Base-by-base conservation (phyloP, 495 filamentous ascomycete species). In the Penicillium fimorum region DNA sequence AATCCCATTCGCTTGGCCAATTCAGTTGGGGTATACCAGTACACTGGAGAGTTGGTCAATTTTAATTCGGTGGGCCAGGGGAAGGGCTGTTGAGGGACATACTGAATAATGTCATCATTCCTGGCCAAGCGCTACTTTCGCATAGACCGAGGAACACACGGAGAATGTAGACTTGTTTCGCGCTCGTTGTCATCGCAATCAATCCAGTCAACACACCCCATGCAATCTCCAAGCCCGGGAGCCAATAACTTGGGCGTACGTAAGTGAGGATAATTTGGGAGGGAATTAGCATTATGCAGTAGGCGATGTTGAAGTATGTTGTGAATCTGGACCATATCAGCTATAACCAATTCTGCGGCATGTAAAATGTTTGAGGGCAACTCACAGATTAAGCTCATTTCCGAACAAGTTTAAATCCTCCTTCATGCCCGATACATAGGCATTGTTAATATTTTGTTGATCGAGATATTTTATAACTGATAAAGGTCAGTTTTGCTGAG, bases 281-380 rank as follows among this genome's bases (percentile, higher is more conserved):
- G 3, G 83, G 84, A 33, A 86, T 77, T 53, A 84, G 69, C 55
- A 82, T 83, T 17, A 85, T 63, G n/a, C 85, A 77, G 61, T 84
- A 82, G 9, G 83, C 84, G 40, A 79, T 76, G 9, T 81, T 86
- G 70, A 79, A 87, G 44, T 71, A 77, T 1, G 77, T 80, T 17
- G 69, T 73, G 61, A 80, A 68, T 32, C 67, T 69, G 17, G 32
- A 30, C 0, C 2, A 1, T 29, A 42, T 60, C 17, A 62, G 49
- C 25, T 11, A 25, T 13, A 17, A 25, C 45, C 15, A n/a, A 38
- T 2, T 38, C 15, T 37, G 13, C 32, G 32, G 5, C 3, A 9
- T 9, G 7, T 13, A 9, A 9, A 13, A 15, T 41, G 24, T 7
- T 8, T 10, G 4, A 0, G 20, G 6, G 4, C 8, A 4, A 33